Base-by-base conservation (phyloP, 352 stramenopile genomes). In the Phytophthora fragariaefolia region DNA sequence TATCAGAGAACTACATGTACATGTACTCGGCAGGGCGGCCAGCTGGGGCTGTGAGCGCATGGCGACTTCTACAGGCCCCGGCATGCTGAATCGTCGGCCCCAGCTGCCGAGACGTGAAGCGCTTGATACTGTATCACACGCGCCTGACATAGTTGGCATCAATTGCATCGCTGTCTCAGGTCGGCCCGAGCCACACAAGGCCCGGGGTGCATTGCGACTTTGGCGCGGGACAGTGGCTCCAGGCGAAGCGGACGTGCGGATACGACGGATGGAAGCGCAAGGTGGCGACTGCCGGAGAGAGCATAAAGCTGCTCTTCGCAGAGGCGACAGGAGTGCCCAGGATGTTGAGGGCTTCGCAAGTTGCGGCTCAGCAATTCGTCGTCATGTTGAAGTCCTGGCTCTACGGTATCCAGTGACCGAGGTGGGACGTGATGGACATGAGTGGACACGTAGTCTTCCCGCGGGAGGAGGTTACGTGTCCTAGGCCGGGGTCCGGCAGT, bases 371-470 rank as follows among this genome's bases (percentile, higher is more conserved):
- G 7, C n/a, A 9, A 8, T 20, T 36, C 23, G 49, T 63, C 45
- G 61, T 58, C 27, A 28, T 12, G 22, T 69, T 58, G 61, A 64
- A 46, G 12, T 58, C 22, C 15, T 38, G 6, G 30, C 34, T 48
- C 45, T 64, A 20, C 48, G 0, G 22, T 63, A 66, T 66, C 47
- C 36, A 46, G 34, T 69, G 53, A 69, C 17, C 17, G 26, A 34
- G 52, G 45, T 69, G 61, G 61, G n/a, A 56, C 51, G 9, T 42
- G 5, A 3, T 42, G 34, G 34, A 42, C 2, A 1, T 12, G 51
- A 5, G 18, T 24, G 51, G 60, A 68, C 60, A 57, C 15, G n/a
- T n/a, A n/a, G n/a, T n/a, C n/a, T n/a, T n/a, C n/a, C n/a, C n/a
- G n/a, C n/a, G n/a, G n/a, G n/a, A n/a, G n/a, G n/a, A n/a, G n/a